These are phyloP conservation scores for Cryphonectria naterciae DNA, from an alignment of 2,329 filamentous ascomycete species.

Conservation along the genomic window DNA sequence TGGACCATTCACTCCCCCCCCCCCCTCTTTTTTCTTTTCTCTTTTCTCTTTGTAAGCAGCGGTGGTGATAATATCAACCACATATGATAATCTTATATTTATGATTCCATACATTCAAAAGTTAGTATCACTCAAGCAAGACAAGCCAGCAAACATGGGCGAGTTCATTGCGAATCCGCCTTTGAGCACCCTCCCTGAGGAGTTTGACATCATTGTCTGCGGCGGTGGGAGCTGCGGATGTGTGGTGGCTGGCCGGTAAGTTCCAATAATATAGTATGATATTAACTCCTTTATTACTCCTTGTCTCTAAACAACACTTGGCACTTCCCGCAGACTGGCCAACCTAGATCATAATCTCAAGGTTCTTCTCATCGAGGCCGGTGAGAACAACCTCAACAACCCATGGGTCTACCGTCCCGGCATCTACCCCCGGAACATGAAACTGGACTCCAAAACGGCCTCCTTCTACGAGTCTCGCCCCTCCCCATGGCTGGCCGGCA, in stretches of 20 bases:
- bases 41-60: not conserved
- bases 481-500: constrained; percentile 71
- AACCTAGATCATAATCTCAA: constrained; percentile 76
- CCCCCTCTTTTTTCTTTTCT: not conserved
- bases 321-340: constrained; percentile 57
- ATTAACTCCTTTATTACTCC: not conserved
- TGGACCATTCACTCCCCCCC: not conserved
- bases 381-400: constrained; percentile 76
- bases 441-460: constrained; percentile 78
- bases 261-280: constrained; percentile 20
- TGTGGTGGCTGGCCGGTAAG: constrained; percentile 60
- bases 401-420: constrained; percentile 77
- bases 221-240: constrained; percentile 72
- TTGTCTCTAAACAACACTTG: constrained; percentile 17
- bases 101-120: not conserved
- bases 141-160: constrained; percentile 21
- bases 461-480: constrained; percentile 80
- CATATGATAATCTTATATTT: not conserved
- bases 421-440: constrained; percentile 79
- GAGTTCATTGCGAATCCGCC: constrained; percentile 24
- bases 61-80: not conserved
- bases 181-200: constrained; percentile 61
- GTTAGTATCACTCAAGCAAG: not conserved
- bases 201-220: constrained; percentile 81
- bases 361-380: constrained; percentile 72